Conservation (phyloP, 768 basidiomycete species). For the Russula earlei region DNA sequence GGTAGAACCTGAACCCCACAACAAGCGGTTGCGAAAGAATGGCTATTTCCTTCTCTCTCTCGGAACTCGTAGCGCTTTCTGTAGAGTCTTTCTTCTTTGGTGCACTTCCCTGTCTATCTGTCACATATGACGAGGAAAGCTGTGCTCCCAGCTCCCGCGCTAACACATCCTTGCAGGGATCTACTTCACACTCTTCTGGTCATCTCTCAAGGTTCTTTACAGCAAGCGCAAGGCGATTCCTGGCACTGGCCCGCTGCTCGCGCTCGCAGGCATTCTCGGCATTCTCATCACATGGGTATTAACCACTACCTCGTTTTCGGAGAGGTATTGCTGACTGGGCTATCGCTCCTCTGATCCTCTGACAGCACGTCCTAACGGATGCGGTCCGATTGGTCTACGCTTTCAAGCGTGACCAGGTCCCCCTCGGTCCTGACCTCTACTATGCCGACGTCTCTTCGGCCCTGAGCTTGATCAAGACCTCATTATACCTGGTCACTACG, state of each 20-base stretch:
- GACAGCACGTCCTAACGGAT: constrained; percentile 24
- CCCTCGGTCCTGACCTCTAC: constrained; percentile 19
- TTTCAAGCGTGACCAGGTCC: constrained; percentile 18
- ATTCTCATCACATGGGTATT: constrained; percentile 20
- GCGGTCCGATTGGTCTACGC: constrained; percentile 22
- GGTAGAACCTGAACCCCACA: neutral
- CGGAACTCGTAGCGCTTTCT: constrained; percentile 15
- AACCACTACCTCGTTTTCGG: too few species aligned
- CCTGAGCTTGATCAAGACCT: constrained; percentile 23
- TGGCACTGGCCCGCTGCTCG: constrained; percentile 4
- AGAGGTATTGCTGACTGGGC: neutral
- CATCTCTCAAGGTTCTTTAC: constrained; percentile 8
- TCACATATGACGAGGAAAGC: neutral
- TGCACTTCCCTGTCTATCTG: neutral
- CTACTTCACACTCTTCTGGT: constrained; percentile 1
- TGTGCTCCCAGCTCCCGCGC: neutral
- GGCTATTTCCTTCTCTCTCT: constrained; percentile 15
- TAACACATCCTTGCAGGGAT: constrained; percentile 6
- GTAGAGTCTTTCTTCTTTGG: constrained; percentile 16
- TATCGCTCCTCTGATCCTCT: too few species aligned
- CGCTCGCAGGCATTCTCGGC: constrained; percentile 5
- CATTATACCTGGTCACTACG: constrained; percentile 22
- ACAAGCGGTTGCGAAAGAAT: neutral
- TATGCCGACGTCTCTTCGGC: constrained; percentile 20
- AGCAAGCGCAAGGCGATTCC: constrained; percentile 12